Conservation (phyloP, 2,329 filamentous ascomycete genomes). For the Exophiala mesophila region DNA sequence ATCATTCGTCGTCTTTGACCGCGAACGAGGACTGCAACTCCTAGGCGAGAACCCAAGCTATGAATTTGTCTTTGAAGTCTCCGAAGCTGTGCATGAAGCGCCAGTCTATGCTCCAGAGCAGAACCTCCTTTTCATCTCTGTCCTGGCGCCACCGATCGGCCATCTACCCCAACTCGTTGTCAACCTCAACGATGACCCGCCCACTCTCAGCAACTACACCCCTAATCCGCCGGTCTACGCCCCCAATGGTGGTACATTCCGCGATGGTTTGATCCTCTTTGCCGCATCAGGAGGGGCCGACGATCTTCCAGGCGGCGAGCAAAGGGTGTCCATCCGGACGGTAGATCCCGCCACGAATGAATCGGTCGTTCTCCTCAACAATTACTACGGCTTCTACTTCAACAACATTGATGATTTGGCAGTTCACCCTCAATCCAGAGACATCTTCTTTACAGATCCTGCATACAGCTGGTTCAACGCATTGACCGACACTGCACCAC, state of each 20-base stretch:
- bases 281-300: constrained; percentile 36
- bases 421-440: constrained; percentile 37
- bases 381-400: constrained; percentile 46
- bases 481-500: constrained; percentile 34
- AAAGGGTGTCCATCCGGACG: constrained; percentile 39
- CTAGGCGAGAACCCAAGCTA: constrained; percentile 36
- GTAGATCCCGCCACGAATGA: constrained; percentile 43
- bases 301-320: constrained; percentile 34
- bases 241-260: constrained; percentile 40
- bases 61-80: constrained; percentile 36
- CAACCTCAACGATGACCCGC: constrained; percentile 42
- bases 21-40: constrained; percentile 33
- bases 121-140: constrained; percentile 39
- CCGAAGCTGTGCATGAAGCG: constrained; percentile 39
- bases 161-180: constrained; percentile 37
- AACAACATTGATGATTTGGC: constrained; percentile 41
- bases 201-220: constrained; percentile 33
- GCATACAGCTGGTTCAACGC: constrained; percentile 36
- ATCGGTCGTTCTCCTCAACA: constrained; percentile 40
- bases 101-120: constrained; percentile 39
- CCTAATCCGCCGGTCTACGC: constrained; percentile 42
- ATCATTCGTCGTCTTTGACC: constrained; percentile 38
- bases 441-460: constrained; percentile 50
- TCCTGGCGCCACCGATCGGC: constrained; percentile 35
- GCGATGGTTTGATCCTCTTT: constrained; percentile 39